A percentile compares a stretch with the other conserved stretches of the same genome.
Evolutionary conservation across 345 rosid genomes (phyloP).

Genomic region (Salix udensis): DNA sequence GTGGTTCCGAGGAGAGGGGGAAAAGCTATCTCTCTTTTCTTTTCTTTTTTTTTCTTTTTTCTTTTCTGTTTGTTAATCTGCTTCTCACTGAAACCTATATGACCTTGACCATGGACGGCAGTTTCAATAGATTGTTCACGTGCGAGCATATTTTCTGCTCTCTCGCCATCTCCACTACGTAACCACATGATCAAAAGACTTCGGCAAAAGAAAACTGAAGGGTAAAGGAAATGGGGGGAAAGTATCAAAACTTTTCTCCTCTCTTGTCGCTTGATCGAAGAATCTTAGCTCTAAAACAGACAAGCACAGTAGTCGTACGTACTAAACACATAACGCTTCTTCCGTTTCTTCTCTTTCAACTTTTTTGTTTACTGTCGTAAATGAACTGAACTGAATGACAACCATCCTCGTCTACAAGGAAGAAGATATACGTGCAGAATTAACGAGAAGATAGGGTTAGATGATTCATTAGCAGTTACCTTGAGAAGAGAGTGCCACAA

Average conservation of each 20-base stretch:
- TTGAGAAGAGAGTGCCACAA: too few relatives aligned
- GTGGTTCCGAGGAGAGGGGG: conserved; percentile 45
- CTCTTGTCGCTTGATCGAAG: conserved; percentile 1
- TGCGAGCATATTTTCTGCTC: conserved; percentile 23
- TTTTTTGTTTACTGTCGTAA: neutral
- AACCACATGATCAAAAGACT: neutral
- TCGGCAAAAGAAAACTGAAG: neutral
- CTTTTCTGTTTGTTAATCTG: neutral
- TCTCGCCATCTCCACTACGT: conserved; percentile 10
- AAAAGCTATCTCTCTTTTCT: neutral
- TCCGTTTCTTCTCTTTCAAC: neutral
- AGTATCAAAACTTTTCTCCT: neutral
- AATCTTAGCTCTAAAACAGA: conserved; percentile 1
- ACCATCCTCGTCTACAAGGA: neutral
- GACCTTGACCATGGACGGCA: conserved; percentile 26
- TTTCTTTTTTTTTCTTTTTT: neutral
- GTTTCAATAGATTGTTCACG: conserved; percentile 41
- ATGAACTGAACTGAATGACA: neutral
- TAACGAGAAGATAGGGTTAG: neutral
- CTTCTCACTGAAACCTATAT: conserved; percentile 2
- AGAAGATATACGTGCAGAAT: neutral
- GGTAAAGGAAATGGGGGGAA: neutral
- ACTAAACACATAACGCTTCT: neutral
- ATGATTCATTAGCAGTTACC: too few relatives aligned
- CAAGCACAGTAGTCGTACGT: neutral